Evolutionary conservation across 345 rosid genomes (phyloP).

Genomic region (Anastatica hierochuntica): DNA sequence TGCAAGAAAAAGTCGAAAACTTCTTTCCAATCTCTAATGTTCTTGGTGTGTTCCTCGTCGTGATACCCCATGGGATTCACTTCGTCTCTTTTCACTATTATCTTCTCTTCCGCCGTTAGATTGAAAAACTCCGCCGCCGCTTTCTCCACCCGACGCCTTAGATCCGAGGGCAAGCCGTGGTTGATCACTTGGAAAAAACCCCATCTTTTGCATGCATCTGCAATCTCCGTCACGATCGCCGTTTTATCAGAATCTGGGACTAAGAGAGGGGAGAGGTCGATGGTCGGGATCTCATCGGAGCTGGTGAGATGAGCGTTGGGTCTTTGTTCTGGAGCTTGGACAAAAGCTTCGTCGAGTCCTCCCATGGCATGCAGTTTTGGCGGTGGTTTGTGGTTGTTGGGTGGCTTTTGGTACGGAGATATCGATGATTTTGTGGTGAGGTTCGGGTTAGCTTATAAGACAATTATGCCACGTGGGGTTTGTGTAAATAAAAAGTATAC

Average conservation of each 20-base stretch:
- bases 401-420: not conserved
- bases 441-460: not conserved
- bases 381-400: not conserved
- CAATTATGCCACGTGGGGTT: not conserved
- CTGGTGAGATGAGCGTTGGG: slow-evolving; percentile 20
- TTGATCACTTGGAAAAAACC: slow-evolving; percentile 82
- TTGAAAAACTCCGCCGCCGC: slow-evolving; percentile 44
- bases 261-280: slow-evolving; percentile 42
- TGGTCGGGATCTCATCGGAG: slow-evolving; percentile 46
- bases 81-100: slow-evolving; percentile 55
- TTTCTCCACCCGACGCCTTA: slow-evolving; percentile 29
- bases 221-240: slow-evolving; percentile 32
- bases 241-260: not conserved
- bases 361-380: too few species aligned
- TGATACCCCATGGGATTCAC: slow-evolving; percentile 60
- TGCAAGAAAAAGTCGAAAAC: slow-evolving; percentile 54
- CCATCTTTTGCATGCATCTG: slow-evolving; percentile 67
- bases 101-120: slow-evolving; percentile 45
- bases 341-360: slow-evolving; percentile 39
- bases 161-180: slow-evolving; percentile 60
- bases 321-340: slow-evolving; percentile 48
- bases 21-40: slow-evolving; percentile 92
- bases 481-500: not conserved
- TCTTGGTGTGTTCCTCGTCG: slow-evolving; percentile 81
- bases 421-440: not conserved